A percentile compares a stretch with the other conserved stretches of the same genome.
Conservation (phyloP, 1,139 yeast genomes). For the Hansenula sp. region DNA sequence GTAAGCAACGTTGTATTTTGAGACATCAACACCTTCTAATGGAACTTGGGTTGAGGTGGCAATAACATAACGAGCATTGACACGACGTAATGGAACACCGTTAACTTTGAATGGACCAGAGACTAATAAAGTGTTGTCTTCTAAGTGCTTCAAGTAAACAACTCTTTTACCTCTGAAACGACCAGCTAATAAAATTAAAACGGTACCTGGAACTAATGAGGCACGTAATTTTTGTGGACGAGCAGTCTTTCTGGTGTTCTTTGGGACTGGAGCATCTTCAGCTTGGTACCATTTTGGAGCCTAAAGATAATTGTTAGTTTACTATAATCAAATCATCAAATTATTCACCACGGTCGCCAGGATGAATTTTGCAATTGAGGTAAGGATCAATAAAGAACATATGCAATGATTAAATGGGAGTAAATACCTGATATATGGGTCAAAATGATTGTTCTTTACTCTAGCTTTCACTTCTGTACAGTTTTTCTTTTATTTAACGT, state of each 20-base stretch:
- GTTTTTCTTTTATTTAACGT: neutral
- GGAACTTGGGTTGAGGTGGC: constrained; percentile 95
- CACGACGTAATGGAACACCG: constrained; percentile 99
- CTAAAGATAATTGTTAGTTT: constrained; percentile 22
- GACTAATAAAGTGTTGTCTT: constrained; percentile 97
- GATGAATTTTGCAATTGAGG: no score
- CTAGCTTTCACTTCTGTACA: no score
- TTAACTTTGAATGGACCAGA: constrained; percentile 99
- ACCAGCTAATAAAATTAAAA: constrained; percentile 97
- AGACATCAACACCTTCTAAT: constrained; percentile 62
- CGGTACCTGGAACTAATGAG: constrained; percentile 98
- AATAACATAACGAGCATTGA: constrained; percentile 97
- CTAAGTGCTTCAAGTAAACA: constrained; percentile 95
- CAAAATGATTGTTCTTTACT: neutral
- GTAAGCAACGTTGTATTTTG: constrained; percentile 94
- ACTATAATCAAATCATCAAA: neutral
- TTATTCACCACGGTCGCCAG: no score
- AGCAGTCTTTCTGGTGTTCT: constrained; percentile 83
- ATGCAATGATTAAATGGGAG: no score
- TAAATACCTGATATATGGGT: neutral
- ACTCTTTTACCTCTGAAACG: constrained; percentile 99
- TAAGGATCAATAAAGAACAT: neutral
- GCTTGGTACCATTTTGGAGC: constrained; percentile 97
- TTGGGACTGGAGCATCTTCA: constrained; percentile 87
- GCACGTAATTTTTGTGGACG: constrained; percentile 97